Evolutionary conservation across 257 asterid species (phyloP).

Genomic region (Nicotiana undulata): DNA sequence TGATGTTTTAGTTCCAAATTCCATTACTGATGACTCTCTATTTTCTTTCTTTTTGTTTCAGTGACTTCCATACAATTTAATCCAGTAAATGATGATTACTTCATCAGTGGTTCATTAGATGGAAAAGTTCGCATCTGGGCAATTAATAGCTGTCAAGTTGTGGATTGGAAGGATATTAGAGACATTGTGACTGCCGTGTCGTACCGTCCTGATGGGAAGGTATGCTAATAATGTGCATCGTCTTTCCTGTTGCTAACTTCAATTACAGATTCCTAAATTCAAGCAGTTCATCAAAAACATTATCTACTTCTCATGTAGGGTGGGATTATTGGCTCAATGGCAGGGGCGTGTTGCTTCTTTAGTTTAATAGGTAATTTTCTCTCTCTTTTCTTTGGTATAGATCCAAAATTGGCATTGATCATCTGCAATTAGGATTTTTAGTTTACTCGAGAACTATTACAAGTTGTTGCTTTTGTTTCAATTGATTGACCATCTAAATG

Average conservation of each 20-base stretch:
- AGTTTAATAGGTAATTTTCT: conserved; percentile 47
- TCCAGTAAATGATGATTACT: conserved; percentile 64
- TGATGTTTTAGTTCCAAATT: not conserved
- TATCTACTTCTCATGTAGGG: conserved; percentile 37
- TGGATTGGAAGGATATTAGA: conserved; percentile 68
- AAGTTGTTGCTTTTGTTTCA: too few species aligned
- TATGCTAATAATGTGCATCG: conserved; percentile 15
- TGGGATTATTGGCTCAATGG: conserved; percentile 68
- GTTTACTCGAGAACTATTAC: too few species aligned
- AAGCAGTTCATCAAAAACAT: not conserved
- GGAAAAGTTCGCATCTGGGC: conserved; percentile 94
- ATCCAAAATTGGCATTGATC: too few species aligned
- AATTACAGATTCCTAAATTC: not conserved
- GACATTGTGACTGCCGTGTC: conserved; percentile 89
- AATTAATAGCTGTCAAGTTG: conserved; percentile 55
- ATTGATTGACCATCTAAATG: too few species aligned
- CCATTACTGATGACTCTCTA: not conserved
- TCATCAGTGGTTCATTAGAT: conserved; percentile 94
- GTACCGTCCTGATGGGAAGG: conserved; percentile 85
- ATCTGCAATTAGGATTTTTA: too few species aligned
- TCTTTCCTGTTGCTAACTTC: not conserved
- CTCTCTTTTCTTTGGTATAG: not conserved
- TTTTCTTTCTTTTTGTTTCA: conserved; percentile 22
- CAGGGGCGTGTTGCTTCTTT: conserved; percentile 66
- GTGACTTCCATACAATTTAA: conserved; percentile 83